Percentiles rank a stretch among this genome's conserved stretches.
Evolutionary conservation across 2,329 filamentous ascomycete species (phyloP).

Genomic region (Endocalyx cinctus): DNA sequence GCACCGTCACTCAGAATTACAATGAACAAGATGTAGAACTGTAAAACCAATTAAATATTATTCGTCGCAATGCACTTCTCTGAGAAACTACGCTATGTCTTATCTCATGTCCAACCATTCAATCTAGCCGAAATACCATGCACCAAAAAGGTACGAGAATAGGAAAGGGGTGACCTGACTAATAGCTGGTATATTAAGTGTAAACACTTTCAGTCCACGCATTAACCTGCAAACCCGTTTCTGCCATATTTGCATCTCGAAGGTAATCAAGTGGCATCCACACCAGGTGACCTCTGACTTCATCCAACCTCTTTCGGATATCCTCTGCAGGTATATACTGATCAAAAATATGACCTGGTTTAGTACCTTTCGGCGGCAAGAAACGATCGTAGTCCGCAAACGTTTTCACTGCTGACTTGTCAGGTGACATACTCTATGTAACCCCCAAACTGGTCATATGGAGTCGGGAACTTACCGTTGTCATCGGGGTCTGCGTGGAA

Average conservation of each 20-base stretch:
- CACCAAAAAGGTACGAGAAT: no score
- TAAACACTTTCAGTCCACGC: constrained; percentile 82
- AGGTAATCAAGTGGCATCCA: constrained; percentile 94
- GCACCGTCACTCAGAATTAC: constrained; percentile 22
- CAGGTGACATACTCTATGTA: constrained; percentile 5
- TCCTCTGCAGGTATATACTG: constrained; percentile 68
- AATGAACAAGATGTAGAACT: constrained; percentile 14
- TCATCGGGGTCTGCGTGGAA: constrained; percentile 91
- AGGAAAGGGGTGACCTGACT: no score
- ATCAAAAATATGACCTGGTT: constrained; percentile 83
- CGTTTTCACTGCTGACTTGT: constrained; percentile 60
- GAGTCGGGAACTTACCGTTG: constrained; percentile 48
- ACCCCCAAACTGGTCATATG: no score
- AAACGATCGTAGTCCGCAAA: constrained; percentile 89
- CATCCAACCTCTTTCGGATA: constrained; percentile 68
- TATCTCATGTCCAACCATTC: no score
- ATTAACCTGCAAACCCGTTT: constrained; percentile 83
- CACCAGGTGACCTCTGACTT: constrained; percentile 83
- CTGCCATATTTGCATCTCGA: constrained; percentile 80
- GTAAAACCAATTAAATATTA: no score
- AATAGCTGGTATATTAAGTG: constrained; percentile 53
- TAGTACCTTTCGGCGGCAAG: constrained; percentile 63
- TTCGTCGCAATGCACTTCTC: no score
- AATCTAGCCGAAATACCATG: no score
- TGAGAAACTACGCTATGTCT: no score